Conservation (phyloP, 225 moss, liverwort and hornwort species). For the Takakia lepidozioides region DNA sequence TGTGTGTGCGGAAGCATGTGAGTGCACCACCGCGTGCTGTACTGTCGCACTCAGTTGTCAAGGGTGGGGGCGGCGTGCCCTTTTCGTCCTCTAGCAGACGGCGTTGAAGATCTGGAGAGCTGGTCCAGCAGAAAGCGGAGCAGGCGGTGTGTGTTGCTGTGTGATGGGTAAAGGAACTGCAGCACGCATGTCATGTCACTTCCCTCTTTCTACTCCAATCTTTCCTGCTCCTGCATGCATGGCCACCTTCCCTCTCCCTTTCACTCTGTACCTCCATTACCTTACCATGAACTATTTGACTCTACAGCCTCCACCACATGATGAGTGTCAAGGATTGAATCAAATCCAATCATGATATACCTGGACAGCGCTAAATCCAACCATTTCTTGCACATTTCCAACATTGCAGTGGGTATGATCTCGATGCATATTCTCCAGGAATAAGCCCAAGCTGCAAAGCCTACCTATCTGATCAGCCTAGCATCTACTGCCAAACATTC, state of each 20-base stretch:
- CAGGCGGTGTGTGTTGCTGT: slow-evolving; percentile 69
- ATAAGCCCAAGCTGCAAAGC: too few species aligned
- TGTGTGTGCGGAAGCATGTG: slow-evolving; percentile 24
- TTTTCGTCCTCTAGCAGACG: slow-evolving; percentile 41
- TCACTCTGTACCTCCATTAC: background rate
- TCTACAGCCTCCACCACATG: too few species aligned
- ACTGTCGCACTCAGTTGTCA: slow-evolving; percentile 46
- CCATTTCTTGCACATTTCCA: too few species aligned
- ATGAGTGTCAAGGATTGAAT: too few species aligned
- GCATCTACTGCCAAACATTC: too few species aligned
- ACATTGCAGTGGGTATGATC: too few species aligned
- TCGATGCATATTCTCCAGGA: too few species aligned
- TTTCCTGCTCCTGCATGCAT: background rate
- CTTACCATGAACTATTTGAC: too few species aligned
- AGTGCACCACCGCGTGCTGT: slow-evolving; percentile 57
- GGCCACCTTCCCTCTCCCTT: background rate
- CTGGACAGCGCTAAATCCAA: too few species aligned
- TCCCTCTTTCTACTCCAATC: background rate
- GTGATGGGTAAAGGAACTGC: slow-evolving; percentile 90
- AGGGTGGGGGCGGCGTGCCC: slow-evolving; percentile 27
- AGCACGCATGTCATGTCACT: slow-evolving; percentile 7
- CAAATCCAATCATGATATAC: too few species aligned
- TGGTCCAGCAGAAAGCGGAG: slow-evolving; percentile 89
- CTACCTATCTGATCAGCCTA: too few species aligned
- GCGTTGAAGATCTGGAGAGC: slow-evolving; percentile 58